phyloP scores from a whole-genome alignment of 192 early-diverging fungal species.

The Lobulomyces angularis region DNA sequence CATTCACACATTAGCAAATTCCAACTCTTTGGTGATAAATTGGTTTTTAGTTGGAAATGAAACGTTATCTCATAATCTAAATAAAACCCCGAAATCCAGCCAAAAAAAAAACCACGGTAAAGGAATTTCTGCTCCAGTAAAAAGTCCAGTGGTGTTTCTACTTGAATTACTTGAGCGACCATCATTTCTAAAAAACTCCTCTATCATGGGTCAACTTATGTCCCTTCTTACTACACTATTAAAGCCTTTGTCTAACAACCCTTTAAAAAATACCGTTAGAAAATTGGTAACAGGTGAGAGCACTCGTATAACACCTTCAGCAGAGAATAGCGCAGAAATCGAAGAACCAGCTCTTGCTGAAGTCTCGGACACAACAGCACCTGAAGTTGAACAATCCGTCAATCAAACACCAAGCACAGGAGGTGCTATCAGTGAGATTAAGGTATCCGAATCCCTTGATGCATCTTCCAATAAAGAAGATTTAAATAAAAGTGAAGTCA shows the following conservation, averaged over 20 bases:
- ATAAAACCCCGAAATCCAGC: constrained; percentile 20
- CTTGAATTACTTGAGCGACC: constrained; percentile 74
- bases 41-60: constrained; percentile 73
- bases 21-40: constrained; percentile 61
- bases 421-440: too few relatives aligned
- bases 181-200: constrained; percentile 64
- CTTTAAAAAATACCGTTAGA: too few relatives aligned
- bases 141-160: constrained; percentile 55
- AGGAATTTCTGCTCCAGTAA: constrained; percentile 13
- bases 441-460: too few relatives aligned
- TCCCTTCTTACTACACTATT: constrained; percentile 68
- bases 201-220: constrained; percentile 80
- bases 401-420: too few relatives aligned
- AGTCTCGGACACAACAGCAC: too few relatives aligned
- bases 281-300: too few relatives aligned
- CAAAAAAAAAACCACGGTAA: constrained; percentile 55
- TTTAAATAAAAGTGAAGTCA: constrained; percentile 28
- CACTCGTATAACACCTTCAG: too few relatives aligned
- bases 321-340: too few relatives aligned
- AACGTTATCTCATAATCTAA: constrained; percentile 15
- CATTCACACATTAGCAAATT: constrained; percentile 62
- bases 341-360: too few relatives aligned
- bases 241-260: constrained; percentile 59
- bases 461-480: constrained; percentile 11
- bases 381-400: too few relatives aligned